These are phyloP conservation scores for Mycena kentingensis DNA, from an alignment of 768 basidiomycete genomes.

Conservation along the genomic window DNA sequence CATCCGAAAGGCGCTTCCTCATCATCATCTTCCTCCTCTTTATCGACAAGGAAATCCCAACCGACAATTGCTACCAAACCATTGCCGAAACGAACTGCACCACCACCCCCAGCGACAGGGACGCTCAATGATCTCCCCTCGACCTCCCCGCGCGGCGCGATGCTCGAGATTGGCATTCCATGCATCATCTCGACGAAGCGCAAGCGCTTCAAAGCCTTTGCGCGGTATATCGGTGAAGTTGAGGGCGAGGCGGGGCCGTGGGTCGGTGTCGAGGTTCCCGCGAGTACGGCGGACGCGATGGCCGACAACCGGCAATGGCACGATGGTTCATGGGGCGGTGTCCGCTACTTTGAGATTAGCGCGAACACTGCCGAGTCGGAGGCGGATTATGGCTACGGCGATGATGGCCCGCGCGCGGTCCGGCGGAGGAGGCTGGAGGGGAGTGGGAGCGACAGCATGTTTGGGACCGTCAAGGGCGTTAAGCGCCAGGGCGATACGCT, in stretches of 20 bases:
- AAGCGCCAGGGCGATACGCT: conserved; percentile 46
- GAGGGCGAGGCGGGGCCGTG: conserved; percentile 80
- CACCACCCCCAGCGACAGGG: conserved; percentile 28
- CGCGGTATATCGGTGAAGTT: conserved; percentile 86
- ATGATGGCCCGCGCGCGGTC: conserved; percentile 42
- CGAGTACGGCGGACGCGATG: conserved; percentile 36
- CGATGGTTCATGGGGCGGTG: conserved; percentile 80
- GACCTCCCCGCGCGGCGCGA: conserved; percentile 57
- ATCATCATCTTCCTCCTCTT: conserved; percentile 23
- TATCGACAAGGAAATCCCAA: neutral
- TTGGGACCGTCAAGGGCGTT: conserved; percentile 25
- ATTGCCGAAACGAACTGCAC: conserved; percentile 19
- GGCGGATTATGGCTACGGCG: conserved; percentile 62
- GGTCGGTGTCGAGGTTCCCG: conserved; percentile 89
- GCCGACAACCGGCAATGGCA: conserved; percentile 76
- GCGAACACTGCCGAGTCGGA: conserved; percentile 46
- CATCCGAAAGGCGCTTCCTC: conserved; percentile 24
- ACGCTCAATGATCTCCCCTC: conserved; percentile 22
- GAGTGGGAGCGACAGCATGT: conserved; percentile 32
- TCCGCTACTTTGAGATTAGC: conserved; percentile 83
- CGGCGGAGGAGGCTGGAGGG: conserved; percentile 47
- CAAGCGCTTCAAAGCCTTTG: conserved; percentile 83
- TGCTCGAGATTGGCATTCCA: conserved; percentile 84
- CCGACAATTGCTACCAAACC: conserved; percentile 22
- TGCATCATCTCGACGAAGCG: conserved; percentile 86